Evolutionary conservation across 108 stramenopile species (phyloP), one percentile per base, ranked within the genome.

Genomic region (Parmales sp.): DNA sequence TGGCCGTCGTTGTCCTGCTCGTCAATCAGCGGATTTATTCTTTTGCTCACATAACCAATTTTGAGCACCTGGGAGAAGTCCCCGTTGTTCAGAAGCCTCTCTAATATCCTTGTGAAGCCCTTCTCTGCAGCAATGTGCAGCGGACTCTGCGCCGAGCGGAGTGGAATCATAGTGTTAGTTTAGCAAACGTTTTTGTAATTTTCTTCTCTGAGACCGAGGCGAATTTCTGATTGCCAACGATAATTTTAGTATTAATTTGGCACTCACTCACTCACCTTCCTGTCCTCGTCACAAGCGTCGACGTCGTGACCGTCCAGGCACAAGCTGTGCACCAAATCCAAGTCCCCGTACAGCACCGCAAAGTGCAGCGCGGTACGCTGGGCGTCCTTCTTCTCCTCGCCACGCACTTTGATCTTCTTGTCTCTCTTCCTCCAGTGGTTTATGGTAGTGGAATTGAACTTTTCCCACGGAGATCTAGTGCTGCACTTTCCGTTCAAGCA

Each of bases 261-360:
- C n/a, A n/a, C n/a, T n/a, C n/a, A n/a, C n/a, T n/a, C n/a, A n/a
- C n/a, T n/a, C n/a, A n/a, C n/a, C n/a, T 65, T 38, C 16, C 64
- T 39, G 20, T 39, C 39, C 64, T 65, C 38, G 37, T 65, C 64
- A 18, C 22, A 13, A 3, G 64, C 64, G 64, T 65, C 64, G 16
- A 65, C 64, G 64, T 38, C 64, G 38, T 25, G 8, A 11, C 64
- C 64, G 5, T 65, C 37, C 64, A 69, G 68, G 41, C 72, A 37
- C 29, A 75, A 68, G 45, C 68, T 69, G 19, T 67, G 31, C 41
- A 73, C 31, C 38, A 75, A 23, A 23, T 74, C 73, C 22, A 67
- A 23, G 29, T 80, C 41, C 16, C 76, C 76, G 39, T 75, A 66
- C 41, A 78, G 68, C 4, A 74, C 68, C 25, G 79, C 79, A 41